phyloP scores from a whole-genome alignment of 306 rosid species.

The Lagenaria siceraria region DNA sequence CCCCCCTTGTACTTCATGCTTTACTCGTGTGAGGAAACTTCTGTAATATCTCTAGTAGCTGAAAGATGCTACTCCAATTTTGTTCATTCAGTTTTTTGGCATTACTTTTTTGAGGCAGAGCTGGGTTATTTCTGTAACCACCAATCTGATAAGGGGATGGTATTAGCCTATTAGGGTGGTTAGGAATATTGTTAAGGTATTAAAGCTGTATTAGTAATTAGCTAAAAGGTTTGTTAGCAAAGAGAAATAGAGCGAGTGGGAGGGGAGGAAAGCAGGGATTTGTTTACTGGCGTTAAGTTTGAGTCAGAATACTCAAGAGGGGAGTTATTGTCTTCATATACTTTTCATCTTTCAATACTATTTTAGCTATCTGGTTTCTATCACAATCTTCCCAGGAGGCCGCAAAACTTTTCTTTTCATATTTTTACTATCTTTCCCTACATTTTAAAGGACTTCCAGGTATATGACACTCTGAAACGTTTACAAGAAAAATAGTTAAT shows the following conservation, averaged over 20 bases:
- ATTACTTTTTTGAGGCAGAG: not conserved
- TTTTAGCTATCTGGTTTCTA: not conserved
- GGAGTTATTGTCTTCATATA: not conserved
- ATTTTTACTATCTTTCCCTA: not conserved
- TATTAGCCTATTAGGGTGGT: too few relatives aligned
- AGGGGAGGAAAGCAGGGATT: not conserved
- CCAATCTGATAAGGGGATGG: not conserved
- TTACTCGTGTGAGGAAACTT: not conserved
- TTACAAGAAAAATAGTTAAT: not conserved
- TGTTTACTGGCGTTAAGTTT: not conserved
- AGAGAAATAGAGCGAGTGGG: not conserved
- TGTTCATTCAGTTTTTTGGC: not conserved
- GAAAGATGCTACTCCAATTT: not conserved
- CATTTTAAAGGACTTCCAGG: not conserved
- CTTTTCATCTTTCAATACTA: not conserved
- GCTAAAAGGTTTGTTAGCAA: not conserved
- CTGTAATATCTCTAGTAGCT: not conserved
- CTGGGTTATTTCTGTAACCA: not conserved
- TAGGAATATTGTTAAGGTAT: not conserved
- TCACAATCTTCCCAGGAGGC: not conserved
- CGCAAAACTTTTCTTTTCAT: not conserved
- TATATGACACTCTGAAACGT: not conserved
- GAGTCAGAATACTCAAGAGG: too few relatives aligned
- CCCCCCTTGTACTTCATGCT: not conserved
- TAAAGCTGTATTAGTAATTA: not conserved